A percentile compares a stretch with the other conserved stretches of the same genome.
Conservation (phyloP, 306 rosid genomes). For the Acacia acuminata region DNA sequence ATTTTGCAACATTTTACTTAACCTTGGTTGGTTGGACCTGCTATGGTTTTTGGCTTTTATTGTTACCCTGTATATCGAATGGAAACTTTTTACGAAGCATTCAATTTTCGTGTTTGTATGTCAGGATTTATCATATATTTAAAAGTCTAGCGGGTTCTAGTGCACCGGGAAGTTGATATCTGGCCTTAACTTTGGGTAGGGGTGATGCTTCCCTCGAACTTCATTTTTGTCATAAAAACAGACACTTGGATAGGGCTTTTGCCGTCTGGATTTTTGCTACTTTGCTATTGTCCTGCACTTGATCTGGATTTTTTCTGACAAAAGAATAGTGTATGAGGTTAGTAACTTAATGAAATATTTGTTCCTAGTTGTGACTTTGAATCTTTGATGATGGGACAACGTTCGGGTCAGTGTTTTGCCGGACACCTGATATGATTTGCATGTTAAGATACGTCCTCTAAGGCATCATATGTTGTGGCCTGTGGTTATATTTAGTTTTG, state of each 20-base stretch:
- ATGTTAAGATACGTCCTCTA: neutral
- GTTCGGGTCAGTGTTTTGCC: neutral
- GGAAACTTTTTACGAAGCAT: neutral
- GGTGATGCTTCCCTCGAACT: neutral
- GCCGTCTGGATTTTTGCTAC: neutral
- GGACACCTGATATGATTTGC: neutral
- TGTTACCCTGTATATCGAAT: conserved; percentile 9
- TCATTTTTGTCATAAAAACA: neutral
- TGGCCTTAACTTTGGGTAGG: neutral
- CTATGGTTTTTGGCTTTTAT: conserved; percentile 16
- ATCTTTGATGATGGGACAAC: neutral
- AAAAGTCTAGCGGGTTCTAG: neutral
- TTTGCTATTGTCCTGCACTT: neutral
- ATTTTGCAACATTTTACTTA: neutral
- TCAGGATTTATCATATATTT: neutral
- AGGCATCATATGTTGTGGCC: neutral
- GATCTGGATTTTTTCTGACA: neutral
- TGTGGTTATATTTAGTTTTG: neutral
- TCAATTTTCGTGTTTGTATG: conserved; percentile 9
- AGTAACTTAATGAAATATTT: neutral
- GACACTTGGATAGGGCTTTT: neutral
- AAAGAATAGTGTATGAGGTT: neutral
- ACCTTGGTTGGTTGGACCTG: conserved; percentile 1
- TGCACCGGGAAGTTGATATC: neutral
- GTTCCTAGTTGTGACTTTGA: neutral